Evolutionary conservation across 2,329 filamentous ascomycete genomes (phyloP), one percentile per base, ranked within the genome.

Genomic region (Hypocreales sp.): DNA sequence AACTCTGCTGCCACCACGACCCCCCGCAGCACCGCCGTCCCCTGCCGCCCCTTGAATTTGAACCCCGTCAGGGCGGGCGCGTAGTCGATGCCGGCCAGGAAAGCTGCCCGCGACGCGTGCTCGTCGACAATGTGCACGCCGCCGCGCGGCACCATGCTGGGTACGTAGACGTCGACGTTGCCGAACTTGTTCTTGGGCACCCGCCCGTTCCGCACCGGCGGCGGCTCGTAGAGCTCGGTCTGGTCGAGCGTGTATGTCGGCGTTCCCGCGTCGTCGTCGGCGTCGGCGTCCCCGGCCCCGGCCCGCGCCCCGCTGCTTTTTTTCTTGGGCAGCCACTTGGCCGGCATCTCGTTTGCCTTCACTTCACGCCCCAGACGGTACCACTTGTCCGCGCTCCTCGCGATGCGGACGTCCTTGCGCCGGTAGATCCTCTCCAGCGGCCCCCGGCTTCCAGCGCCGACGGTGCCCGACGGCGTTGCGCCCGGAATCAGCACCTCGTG

Each of bases 101-200:
- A 72, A 1, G 84, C 83, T 2, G 87, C 87, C 27, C 68, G 67
- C 2, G 68, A 60, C 1, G 80, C 77, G 27, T 76, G 42, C 25
- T 65, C 55, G 31, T 63, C 54, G 5, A 51, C 41, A 15, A 95
- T 58, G 47, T 95, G 83, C 2, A 72, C 65, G 2, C 81, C 86
- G 0, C 90, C 87, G 22, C 56, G 53, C 0, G 90, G 90, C 1
- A 95, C 64, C 90, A 98, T 95, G 35, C 73, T 82, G 0, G 82
- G 76, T 8, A 93, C 84, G 47, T 87, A 95, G 21, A 92, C 68
- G 43, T 95, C 90, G 32, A 95, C 76, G 44, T 98, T 98, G 8
- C 84, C 84, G 49, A 83, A 98, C 12, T 78, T 75, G 46, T 98
- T 98, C 53, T 82, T 87, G 0, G 90, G 87, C 2, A 95, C 67